Evolutionary conservation across 2,329 filamentous ascomycete species (phyloP), one percentile per base, ranked within the genome.

Genomic region (Penicillium thymicola): DNA sequence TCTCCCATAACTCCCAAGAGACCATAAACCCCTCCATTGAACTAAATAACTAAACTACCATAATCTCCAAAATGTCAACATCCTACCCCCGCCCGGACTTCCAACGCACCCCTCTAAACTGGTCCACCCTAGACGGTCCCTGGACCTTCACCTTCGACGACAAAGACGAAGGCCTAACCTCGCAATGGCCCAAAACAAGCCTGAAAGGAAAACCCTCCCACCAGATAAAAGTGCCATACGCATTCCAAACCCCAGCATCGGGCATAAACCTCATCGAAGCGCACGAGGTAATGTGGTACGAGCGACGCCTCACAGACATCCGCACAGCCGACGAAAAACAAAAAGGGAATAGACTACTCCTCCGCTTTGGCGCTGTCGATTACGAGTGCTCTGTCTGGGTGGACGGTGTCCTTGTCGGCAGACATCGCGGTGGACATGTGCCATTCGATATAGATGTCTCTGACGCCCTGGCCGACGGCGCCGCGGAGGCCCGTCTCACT

Each of bases 141-240:
- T 89, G 86, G 86, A 76, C 80, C 55, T 85, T 89, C 64, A 70
- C 84, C 45, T 88, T 88, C 58, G 86, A 89, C 68, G 86, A 89
- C 65, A 75, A 80, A 48, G 85, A 89, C 64, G 67, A 78, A 43
- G 86, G 86, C 0, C 73, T 85, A 2, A 56, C 65, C 4, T 68
- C 79, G 27, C 65, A 71, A 41, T 89, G 85, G 85, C 81, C 85
- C 6, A 70, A 77, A 5, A 69, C 83, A 82, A 1, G 64, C 47
- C 16, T 46, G 2, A 16, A 56, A 18, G 18, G 46, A n/a, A 71
- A 10, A 70, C 75, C 47, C 0, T 72, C 72, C 13, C 83, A 81
- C 66, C 76, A 78, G 10, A 88, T 89, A 59, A 75, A 79, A 36
- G 85, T 89, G 0, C 86, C 86, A 0, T 89, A 82, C 61, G 85